A percentile compares a stretch with the other conserved stretches of the same genome.
Conservation (phyloP, 2,329 filamentous ascomycete genomes). For the Fusarium austroafricanum region DNA sequence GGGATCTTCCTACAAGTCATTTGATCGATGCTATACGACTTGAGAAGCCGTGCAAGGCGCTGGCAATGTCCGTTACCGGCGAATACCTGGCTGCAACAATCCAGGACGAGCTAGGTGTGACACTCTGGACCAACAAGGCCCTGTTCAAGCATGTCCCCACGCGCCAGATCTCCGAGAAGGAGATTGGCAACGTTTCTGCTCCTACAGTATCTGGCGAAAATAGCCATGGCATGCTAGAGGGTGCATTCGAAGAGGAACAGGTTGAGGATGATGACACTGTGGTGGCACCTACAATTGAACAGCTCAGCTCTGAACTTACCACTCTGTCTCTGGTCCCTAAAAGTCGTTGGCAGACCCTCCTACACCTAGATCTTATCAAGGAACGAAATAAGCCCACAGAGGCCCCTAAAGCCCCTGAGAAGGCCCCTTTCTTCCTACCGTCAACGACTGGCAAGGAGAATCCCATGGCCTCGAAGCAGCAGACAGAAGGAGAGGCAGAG, state of each 20-base stretch:
- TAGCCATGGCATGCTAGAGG: conserved; percentile 79
- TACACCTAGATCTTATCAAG: conserved; percentile 92
- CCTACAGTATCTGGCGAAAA: conserved; percentile 88
- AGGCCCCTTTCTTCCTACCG: conserved; percentile 94
- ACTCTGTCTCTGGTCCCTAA: conserved; percentile 91
- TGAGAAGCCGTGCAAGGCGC: conserved; percentile 80
- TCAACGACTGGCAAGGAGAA: conserved; percentile 65
- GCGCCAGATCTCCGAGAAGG: conserved; percentile 82
- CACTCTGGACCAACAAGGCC: conserved; percentile 94
- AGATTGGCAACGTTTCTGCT: conserved; percentile 72
- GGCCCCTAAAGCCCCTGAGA: conserved; percentile 89
- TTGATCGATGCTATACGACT: conserved; percentile 92
- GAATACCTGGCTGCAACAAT: conserved; percentile 95
- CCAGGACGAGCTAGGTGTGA: conserved; percentile 85
- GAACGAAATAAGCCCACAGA: conserved; percentile 95
- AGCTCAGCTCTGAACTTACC: conserved; percentile 84
- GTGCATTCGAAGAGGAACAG: conserved; percentile 72
- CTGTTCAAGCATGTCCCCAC: conserved; percentile 91
- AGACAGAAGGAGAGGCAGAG: conserved; percentile 56
- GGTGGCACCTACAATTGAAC: conserved; percentile 72
- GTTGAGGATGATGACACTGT: conserved; percentile 66
- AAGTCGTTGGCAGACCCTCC: conserved; percentile 91
- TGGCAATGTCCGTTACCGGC: conserved; percentile 89
- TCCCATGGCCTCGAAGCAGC: conserved; percentile 53
- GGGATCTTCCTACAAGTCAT: conserved; percentile 96